These are phyloP conservation scores for Rubroshorea leprosula DNA, from an alignment of 345 rosid species.

Conservation along the genomic window DNA sequence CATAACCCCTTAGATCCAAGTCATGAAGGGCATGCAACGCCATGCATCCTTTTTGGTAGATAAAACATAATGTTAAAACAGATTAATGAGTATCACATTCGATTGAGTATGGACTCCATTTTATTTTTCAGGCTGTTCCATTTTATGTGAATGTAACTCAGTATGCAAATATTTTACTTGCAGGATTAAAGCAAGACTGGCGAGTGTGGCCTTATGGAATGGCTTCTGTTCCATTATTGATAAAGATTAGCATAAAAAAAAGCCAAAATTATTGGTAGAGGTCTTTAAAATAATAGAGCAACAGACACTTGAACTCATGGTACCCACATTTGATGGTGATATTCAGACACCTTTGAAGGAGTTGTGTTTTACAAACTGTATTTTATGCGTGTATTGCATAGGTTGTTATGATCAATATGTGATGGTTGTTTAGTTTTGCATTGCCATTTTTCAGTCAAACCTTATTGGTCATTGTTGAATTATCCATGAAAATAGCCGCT, in stretches of 20 bases:
- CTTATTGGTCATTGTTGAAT: too few relatives aligned
- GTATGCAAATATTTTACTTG: neutral
- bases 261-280: neutral
- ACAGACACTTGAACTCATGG: neutral
- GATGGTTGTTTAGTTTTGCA: neutral
- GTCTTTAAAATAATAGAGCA: neutral
- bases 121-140: neutral
- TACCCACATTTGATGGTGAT: neutral
- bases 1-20: too few relatives aligned
- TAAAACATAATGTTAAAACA: too few relatives aligned
- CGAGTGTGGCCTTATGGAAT: too few relatives aligned
- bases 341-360: neutral
- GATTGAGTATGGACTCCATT: too few relatives aligned
- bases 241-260: too few relatives aligned
- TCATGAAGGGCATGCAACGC: too few relatives aligned
- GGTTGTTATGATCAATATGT: neutral
- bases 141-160: neutral
- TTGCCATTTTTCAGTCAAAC: too few relatives aligned
- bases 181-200: constrained; percentile 1
- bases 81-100: too few relatives aligned
- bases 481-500: too few relatives aligned
- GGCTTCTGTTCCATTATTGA: too few relatives aligned
- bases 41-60: too few relatives aligned
- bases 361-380: neutral
- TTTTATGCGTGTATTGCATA: neutral